phyloP scores from a whole-genome alignment of 164 flowering plant genomes.

The Dillenia suffruticosa region DNA sequence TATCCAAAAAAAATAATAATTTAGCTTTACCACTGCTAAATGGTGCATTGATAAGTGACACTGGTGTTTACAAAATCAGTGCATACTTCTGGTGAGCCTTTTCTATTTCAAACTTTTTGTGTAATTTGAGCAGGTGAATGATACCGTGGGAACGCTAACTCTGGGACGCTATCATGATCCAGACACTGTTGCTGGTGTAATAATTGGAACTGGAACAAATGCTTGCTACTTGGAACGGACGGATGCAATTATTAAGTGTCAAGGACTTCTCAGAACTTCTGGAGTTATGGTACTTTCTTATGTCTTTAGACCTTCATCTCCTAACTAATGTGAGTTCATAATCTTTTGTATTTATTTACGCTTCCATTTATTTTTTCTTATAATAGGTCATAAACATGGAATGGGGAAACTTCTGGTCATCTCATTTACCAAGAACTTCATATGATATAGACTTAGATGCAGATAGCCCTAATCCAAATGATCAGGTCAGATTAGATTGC shows the following conservation, averaged over 20 bases:
- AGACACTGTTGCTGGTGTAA: conserved; percentile 92
- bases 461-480: conserved; percentile 79
- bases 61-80: no score
- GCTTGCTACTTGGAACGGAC: conserved; percentile 90
- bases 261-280: conserved; percentile 71
- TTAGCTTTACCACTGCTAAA: no score
- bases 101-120: conserved; percentile 3
- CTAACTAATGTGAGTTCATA: not conserved
- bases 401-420: conserved; percentile 96
- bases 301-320: not conserved
- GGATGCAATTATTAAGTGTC: conserved; percentile 88
- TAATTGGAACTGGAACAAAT: conserved; percentile 93
- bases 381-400: conserved; percentile 87
- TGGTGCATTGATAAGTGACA: no score
- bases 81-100: no score
- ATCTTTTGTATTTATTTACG: not conserved
- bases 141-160: conserved; percentile 92
- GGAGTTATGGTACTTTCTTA: conserved; percentile 74
- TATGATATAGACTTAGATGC: conserved; percentile 82
- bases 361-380: not conserved
- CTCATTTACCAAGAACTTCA: conserved; percentile 85
- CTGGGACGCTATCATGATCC: conserved; percentile 82
- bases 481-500: conserved; percentile 45
- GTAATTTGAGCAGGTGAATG: conserved; percentile 64
- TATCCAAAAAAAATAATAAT: no score